Conservation (phyloP, 441 rosid genomes). For the Mallotus japonicus region DNA sequence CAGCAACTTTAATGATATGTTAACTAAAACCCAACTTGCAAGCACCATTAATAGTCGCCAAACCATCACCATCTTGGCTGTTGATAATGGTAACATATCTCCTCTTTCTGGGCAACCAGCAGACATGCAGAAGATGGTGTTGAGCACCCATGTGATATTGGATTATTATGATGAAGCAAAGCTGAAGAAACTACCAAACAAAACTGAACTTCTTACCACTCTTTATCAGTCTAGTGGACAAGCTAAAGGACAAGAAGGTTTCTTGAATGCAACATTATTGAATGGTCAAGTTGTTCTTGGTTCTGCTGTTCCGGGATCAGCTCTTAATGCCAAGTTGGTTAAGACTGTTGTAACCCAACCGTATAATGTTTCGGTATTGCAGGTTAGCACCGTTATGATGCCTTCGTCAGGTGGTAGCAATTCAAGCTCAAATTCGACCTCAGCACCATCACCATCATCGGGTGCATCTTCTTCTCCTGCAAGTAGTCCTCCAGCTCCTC, state of each 20-base stretch:
- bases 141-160: slow-evolving; percentile 62
- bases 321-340: slow-evolving; percentile 36
- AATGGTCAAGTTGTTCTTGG: slow-evolving; percentile 30
- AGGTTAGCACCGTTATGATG: slow-evolving; percentile 51
- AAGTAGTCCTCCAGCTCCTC: background rate
- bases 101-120: slow-evolving; percentile 30
- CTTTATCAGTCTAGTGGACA: slow-evolving; percentile 61
- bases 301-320: slow-evolving; percentile 44
- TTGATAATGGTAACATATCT: slow-evolving; percentile 39
- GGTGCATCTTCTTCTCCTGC: slow-evolving; percentile 1
- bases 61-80: slow-evolving; percentile 63
- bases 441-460: slow-evolving; percentile 37
- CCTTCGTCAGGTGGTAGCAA: slow-evolving; percentile 27
- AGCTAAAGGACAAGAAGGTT: slow-evolving; percentile 53
- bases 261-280: slow-evolving; percentile 42
- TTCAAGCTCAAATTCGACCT: slow-evolving; percentile 27
- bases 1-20: slow-evolving; percentile 42
- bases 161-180: slow-evolving; percentile 58
- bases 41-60: slow-evolving; percentile 39
- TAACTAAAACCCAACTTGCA: slow-evolving; percentile 40
- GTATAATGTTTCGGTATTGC: slow-evolving; percentile 61
- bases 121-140: slow-evolving; percentile 39
- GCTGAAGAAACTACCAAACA: slow-evolving; percentile 36
- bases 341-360: slow-evolving; percentile 44
- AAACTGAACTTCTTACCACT: slow-evolving; percentile 48